phyloP scores from a whole-genome alignment of 2,329 filamentous ascomycete species.

The Epicoccum nigrum region DNA sequence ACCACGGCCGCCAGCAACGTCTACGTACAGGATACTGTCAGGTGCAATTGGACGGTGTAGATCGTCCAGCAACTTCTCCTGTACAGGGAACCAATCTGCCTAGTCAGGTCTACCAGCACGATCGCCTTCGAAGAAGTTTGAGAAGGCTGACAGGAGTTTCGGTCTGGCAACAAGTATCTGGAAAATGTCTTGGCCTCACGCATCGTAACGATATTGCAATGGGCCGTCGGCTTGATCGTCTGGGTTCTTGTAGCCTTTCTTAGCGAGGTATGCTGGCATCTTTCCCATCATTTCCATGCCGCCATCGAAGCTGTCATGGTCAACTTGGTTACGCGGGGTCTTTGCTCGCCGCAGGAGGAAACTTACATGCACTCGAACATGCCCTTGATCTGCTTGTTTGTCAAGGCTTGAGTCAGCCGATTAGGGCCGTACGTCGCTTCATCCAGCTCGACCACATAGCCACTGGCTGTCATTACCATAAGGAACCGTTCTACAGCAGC shows the following conservation, averaged over 20 bases:
- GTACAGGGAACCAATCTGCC: constrained; percentile 6
- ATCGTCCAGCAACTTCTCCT: constrained; percentile 5
- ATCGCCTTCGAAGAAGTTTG: constrained; percentile 7
- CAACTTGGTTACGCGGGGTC: background rate
- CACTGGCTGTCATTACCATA: constrained; percentile 2
- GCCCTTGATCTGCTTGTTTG: background rate
- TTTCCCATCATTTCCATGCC: constrained; percentile 10
- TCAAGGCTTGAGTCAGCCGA: constrained; percentile 2
- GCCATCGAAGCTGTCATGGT: background rate
- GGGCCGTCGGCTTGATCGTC: constrained; percentile 27
- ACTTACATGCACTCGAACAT: constrained; percentile 11
- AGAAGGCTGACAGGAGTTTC: background rate
- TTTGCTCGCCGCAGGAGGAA: background rate
- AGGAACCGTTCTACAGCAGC: background rate
- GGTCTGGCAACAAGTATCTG: constrained; percentile 1
- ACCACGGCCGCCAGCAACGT: constrained; percentile 16
- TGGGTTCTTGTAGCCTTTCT: constrained; percentile 29
- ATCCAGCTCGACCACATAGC: constrained; percentile 4
- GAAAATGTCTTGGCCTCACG: background rate
- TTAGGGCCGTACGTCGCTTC: constrained; percentile 3
- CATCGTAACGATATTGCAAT: constrained; percentile 23
- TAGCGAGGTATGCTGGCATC: constrained; percentile 27
- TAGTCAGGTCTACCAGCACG: constrained; percentile 1
- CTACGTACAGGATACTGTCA: constrained; percentile 11
- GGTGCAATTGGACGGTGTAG: background rate